phyloP scores from a whole-genome alignment of 2,329 filamentous ascomycete genomes.

The Stagonosporopsis rhizophila region DNA sequence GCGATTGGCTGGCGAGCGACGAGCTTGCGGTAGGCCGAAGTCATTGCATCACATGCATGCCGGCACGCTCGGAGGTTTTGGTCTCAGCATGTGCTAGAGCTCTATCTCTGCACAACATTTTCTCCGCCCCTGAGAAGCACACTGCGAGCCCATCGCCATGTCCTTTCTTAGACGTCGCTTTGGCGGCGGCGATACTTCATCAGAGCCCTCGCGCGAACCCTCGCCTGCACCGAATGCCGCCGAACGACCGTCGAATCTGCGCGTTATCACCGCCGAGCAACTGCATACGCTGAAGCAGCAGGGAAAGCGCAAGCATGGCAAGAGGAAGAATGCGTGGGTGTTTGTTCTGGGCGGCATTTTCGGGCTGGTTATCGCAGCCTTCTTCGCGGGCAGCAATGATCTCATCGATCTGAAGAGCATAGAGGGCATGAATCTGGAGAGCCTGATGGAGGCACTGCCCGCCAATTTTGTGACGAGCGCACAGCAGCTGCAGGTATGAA shows the following conservation, averaged over 20 bases:
- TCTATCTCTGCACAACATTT: conserved; percentile 2
- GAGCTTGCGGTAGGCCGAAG: neutral
- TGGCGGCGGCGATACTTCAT: conserved; percentile 39
- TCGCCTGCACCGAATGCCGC: conserved; percentile 11
- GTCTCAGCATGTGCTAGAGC: conserved; percentile 11
- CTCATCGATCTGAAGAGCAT: conserved; percentile 82
- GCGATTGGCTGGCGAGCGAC: conserved; percentile 2
- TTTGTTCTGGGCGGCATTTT: conserved; percentile 90
- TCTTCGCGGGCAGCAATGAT: conserved; percentile 89
- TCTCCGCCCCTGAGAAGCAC: neutral
- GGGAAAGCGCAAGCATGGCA: conserved; percentile 55
- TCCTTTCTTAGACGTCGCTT: conserved; percentile 49
- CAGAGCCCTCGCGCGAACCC: conserved; percentile 32
- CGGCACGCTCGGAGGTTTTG: conserved; percentile 10
- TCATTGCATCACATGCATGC: conserved; percentile 11
- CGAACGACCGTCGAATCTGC: conserved; percentile 54
- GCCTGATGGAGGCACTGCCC: conserved; percentile 84
- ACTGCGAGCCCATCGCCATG: conserved; percentile 31
- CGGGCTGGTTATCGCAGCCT: conserved; percentile 84
- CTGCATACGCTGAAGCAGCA: conserved; percentile 57
- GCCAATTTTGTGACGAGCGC: conserved; percentile 86
- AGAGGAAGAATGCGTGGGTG: conserved; percentile 79
- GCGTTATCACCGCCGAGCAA: conserved; percentile 60
- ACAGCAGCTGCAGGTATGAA: conserved; percentile 77
- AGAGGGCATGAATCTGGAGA: conserved; percentile 78